phyloP scores from a whole-genome alignment of 306 rosid genomes.

The Lathyrus sativus region DNA sequence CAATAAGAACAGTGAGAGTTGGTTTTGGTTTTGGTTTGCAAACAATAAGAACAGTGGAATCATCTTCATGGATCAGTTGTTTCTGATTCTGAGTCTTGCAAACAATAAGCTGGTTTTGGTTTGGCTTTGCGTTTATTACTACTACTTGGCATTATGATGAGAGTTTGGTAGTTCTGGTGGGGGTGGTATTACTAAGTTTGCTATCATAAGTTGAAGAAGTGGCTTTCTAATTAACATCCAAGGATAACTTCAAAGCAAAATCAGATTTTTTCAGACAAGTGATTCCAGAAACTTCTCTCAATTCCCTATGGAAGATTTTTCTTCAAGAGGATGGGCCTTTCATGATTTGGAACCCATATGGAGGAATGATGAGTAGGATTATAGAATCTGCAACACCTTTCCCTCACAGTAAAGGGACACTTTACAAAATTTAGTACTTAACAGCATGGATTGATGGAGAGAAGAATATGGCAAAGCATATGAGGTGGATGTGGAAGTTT shows the following conservation, averaged over 20 bases:
- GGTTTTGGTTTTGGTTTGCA: too few relatives aligned
- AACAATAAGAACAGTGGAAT: too few relatives aligned
- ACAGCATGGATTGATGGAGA: constrained; percentile 53
- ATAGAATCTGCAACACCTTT: constrained; percentile 58
- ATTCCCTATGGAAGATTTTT: constrained; percentile 49
- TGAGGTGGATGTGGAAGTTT: constrained; percentile 46
- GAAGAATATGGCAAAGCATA: constrained; percentile 46
- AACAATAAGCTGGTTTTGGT: too few relatives aligned
- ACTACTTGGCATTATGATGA: too few relatives aligned
- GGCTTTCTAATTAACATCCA: too few relatives aligned
- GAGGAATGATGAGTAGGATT: constrained; percentile 61
- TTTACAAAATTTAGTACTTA: constrained; percentile 43
- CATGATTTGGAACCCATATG: constrained; percentile 59
- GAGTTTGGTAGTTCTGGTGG: too few relatives aligned
- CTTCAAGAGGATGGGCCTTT: constrained; percentile 40
- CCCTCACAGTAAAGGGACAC: constrained; percentile 64
- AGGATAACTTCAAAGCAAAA: constrained; percentile 59
- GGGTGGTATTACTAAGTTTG: too few relatives aligned
- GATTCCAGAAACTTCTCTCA: constrained; percentile 46
- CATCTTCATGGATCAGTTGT: too few relatives aligned
- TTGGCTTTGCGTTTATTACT: too few relatives aligned
- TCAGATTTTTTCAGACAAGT: constrained; percentile 64
- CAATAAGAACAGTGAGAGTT: too few relatives aligned
- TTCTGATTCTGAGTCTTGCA: too few relatives aligned
- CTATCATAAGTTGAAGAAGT: too few relatives aligned